Evolutionary conservation across 169 alveolate genomes (phyloP).

Genomic region (Eimeria tenella): DNA sequence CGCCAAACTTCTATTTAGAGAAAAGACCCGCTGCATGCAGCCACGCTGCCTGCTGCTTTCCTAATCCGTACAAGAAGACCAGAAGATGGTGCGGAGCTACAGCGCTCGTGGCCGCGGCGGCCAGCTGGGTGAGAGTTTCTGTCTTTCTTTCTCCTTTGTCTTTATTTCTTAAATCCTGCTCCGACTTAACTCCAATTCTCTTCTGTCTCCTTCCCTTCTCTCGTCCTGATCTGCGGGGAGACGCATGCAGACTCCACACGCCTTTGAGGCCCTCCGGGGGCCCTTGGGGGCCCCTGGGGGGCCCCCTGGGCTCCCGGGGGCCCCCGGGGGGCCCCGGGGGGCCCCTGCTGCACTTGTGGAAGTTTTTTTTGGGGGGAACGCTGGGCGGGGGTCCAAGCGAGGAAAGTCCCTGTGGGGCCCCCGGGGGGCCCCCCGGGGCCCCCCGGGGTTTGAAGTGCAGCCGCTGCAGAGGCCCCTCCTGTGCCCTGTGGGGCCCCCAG

Average conservation of each 20-base stretch:
- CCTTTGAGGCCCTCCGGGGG: slow-evolving; percentile 6
- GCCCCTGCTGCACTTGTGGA: not conserved
- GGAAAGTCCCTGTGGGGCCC: not conserved
- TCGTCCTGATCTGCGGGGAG: not conserved
- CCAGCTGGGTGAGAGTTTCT: slow-evolving; percentile 38
- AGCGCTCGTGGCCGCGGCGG: slow-evolving; percentile 36
- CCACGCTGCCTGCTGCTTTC: not conserved
- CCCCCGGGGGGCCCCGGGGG: not conserved
- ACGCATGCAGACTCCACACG: not conserved
- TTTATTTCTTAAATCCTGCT: not conserved
- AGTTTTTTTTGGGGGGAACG: not conserved
- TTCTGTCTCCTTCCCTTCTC: not conserved
- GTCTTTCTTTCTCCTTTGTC: not conserved
- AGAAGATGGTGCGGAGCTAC: slow-evolving; percentile 50
- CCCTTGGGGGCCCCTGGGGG: not conserved
- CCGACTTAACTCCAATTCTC: not conserved
- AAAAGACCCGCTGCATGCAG: not conserved
- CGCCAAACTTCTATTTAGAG: not conserved
- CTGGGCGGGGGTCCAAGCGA: not conserved
- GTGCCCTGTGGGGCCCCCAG: not conserved
- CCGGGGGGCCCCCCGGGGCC: not conserved
- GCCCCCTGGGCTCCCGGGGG: slow-evolving; percentile 15
- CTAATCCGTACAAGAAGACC: not conserved
- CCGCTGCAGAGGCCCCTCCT: not conserved
- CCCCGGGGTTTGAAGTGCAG: not conserved